Conservation (phyloP, 208 protist genomes). For the Porcisia deanei region DNA sequence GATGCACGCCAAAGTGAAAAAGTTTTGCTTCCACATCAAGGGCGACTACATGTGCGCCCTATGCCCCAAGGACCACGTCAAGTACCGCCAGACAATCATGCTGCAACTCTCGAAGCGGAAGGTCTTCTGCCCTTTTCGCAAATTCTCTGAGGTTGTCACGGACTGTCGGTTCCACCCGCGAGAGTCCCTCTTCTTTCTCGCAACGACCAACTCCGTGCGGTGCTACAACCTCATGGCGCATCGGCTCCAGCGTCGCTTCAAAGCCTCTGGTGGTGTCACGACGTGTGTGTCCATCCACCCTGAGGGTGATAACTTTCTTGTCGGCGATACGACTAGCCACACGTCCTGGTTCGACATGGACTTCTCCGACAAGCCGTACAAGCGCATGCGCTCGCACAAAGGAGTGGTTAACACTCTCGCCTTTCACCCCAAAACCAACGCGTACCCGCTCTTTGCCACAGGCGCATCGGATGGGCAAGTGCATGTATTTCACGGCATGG, state of each 20-base stretch:
- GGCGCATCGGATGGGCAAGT: slow-evolving; percentile 96
- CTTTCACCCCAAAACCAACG: slow-evolving; percentile 89
- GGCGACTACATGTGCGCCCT: slow-evolving; percentile 93
- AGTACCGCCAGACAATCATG: slow-evolving; percentile 93
- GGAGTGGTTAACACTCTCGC: slow-evolving; percentile 91
- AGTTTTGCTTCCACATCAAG: slow-evolving; percentile 86
- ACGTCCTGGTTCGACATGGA: slow-evolving; percentile 99
- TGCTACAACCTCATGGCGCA: slow-evolving; percentile 98
- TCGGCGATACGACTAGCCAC: slow-evolving; percentile 88
- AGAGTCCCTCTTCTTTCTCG: slow-evolving; percentile 98
- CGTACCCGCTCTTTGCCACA: slow-evolving; percentile 97
- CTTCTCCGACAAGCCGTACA: slow-evolving; percentile 96
- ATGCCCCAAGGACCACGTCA: slow-evolving; percentile 93
- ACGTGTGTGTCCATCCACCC: slow-evolving; percentile 97
- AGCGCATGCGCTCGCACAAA: slow-evolving; percentile 96
- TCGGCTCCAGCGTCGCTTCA: slow-evolving; percentile 95
- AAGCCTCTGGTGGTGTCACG: slow-evolving; percentile 81
- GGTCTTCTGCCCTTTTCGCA: slow-evolving; percentile 92
- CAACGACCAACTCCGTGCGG: slow-evolving; percentile 93
- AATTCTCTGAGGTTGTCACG: slow-evolving; percentile 90
- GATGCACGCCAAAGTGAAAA: slow-evolving; percentile 89
- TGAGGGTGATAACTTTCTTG: slow-evolving; percentile 97
- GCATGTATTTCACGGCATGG: slow-evolving; percentile 95
- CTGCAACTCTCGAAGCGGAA: slow-evolving; percentile 93
- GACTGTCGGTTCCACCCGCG: slow-evolving; percentile 98